Percentiles rank a stretch among this genome's conserved stretches.
These are phyloP conservation scores for Fusarium buharicum DNA, from an alignment of 2,329 filamentous ascomycete genomes.

Conservation along the genomic window DNA sequence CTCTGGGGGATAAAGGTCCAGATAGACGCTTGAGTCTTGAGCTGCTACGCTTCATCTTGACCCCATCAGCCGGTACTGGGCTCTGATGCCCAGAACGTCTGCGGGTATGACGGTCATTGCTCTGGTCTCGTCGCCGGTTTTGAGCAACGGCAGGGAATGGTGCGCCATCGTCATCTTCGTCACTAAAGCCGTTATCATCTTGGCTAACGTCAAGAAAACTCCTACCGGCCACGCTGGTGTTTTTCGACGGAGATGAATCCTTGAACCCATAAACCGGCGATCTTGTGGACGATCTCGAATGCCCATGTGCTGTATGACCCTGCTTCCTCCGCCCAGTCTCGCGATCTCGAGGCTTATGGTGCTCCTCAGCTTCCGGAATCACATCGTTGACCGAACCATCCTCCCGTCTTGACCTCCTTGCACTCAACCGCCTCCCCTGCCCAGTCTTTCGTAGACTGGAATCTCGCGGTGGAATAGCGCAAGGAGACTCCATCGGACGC, in stretches of 20 bases:
- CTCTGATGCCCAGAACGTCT: conserved; percentile 61
- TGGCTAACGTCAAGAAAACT: conserved; percentile 45
- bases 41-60: conserved; percentile 64
- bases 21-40: conserved; percentile 70
- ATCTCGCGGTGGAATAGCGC: conserved; percentile 72
- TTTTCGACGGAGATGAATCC: conserved; percentile 36
- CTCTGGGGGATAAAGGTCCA: conserved; percentile 55
- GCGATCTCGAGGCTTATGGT: conserved; percentile 35
- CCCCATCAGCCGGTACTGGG: conserved; percentile 58
- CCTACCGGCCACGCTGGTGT: conserved; percentile 33
- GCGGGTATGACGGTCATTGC: conserved; percentile 57
- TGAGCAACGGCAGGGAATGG: conserved; percentile 76
- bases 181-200: conserved; percentile 47
- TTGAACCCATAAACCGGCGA: conserved; percentile 39
- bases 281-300: conserved; percentile 24
- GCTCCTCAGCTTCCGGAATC: conserved; percentile 58
- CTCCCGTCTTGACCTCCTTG: conserved; percentile 61
- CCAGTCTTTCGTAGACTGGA: conserved; percentile 73
- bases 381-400: conserved; percentile 51
- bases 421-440: conserved; percentile 63
- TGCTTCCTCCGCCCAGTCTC: conserved; percentile 37
- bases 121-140: conserved; percentile 62
- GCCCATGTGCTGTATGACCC: conserved; percentile 19
- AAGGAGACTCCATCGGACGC: conserved; percentile 52
- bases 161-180: conserved; percentile 69